A percentile compares a stretch with the other conserved stretches of the same genome.
Conservation (phyloP, 805 yeast genomes). For the Kazachstania kunashirensis region DNA sequence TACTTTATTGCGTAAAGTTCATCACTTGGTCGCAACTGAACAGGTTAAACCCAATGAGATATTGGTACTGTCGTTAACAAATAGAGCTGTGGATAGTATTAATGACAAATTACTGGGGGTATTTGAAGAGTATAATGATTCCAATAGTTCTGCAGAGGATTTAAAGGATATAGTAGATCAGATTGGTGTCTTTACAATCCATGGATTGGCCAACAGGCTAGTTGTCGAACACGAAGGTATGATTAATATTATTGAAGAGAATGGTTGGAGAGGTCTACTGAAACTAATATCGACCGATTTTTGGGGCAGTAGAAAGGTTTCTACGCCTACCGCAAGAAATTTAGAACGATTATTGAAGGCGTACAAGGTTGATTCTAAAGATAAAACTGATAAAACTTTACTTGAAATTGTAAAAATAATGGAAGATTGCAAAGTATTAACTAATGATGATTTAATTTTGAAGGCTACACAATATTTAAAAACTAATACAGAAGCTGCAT, state of each 20-base stretch:
- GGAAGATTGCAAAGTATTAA: slow-evolving; percentile 28
- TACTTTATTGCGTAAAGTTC: slow-evolving; percentile 47
- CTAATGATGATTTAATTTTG: slow-evolving; percentile 26
- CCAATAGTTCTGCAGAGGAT: neutral
- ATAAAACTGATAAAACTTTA: slow-evolving; percentile 10
- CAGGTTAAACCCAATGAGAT: slow-evolving; percentile 42
- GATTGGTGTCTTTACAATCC: slow-evolving; percentile 49
- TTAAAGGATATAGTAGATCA: slow-evolving; percentile 12
- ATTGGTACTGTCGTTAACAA: slow-evolving; percentile 57
- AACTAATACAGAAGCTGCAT: neutral
- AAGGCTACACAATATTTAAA: slow-evolving; percentile 15
- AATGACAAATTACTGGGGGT: slow-evolving; percentile 25
- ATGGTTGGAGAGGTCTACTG: slow-evolving; percentile 40
- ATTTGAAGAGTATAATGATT: slow-evolving; percentile 30
- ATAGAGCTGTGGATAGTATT: slow-evolving; percentile 49
- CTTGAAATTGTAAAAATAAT: slow-evolving; percentile 23
- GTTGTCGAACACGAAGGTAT: slow-evolving; percentile 33
- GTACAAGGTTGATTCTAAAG: slow-evolving; percentile 8
- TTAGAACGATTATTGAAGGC: slow-evolving; percentile 16
- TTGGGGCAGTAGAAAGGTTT: slow-evolving; percentile 9
- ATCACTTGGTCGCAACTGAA: slow-evolving; percentile 34
- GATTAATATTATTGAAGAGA: slow-evolving; percentile 42
- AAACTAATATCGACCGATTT: slow-evolving; percentile 26
- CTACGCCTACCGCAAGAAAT: slow-evolving; percentile 8
- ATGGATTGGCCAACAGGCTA: slow-evolving; percentile 47